These are phyloP conservation scores for Trametes cinnabarina DNA, from an alignment of 768 basidiomycete species.

Conservation along the genomic window DNA sequence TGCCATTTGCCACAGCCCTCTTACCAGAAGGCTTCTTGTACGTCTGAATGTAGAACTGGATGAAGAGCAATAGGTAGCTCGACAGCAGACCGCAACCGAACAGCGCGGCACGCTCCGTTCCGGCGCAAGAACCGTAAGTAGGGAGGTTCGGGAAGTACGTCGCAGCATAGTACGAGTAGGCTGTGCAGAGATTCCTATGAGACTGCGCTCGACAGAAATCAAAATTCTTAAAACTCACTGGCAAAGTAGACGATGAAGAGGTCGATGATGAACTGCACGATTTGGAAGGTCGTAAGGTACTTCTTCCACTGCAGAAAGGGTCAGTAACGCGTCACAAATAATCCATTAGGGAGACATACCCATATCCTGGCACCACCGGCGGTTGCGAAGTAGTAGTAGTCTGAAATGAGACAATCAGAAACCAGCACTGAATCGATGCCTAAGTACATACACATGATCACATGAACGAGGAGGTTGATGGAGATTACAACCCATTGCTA, in stretches of 20 bases:
- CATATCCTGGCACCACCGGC: slow-evolving; percentile 96
- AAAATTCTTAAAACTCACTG: slow-evolving; percentile 53
- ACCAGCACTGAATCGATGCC: not conserved
- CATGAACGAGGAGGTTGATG: slow-evolving; percentile 90
- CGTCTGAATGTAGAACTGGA: slow-evolving; percentile 89
- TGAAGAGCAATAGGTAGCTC: slow-evolving; percentile 90
- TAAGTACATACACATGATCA: slow-evolving; percentile 87
- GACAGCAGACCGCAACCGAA: slow-evolving; percentile 89
- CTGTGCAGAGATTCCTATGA: slow-evolving; percentile 28
- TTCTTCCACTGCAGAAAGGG: slow-evolving; percentile 83
- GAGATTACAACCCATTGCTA: slow-evolving; percentile 96
- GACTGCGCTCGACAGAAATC: not conserved
- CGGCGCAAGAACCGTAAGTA: slow-evolving; percentile 78
- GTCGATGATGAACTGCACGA: slow-evolving; percentile 93
- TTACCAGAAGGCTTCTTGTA: slow-evolving; percentile 62
- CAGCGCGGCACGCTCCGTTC: slow-evolving; percentile 82
- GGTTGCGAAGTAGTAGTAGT: slow-evolving; percentile 99
- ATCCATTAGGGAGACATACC: slow-evolving; percentile 46
- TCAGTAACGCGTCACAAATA: not conserved
- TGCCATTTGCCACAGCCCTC: slow-evolving; percentile 40
- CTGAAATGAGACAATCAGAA: slow-evolving; percentile 37
- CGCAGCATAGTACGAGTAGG: slow-evolving; percentile 77
- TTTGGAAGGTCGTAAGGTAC: slow-evolving; percentile 95
- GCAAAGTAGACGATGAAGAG: slow-evolving; percentile 90
- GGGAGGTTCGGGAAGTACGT: slow-evolving; percentile 66